Percentiles rank a stretch among this genome's conserved stretches.
Evolutionary conservation across 179 eudicot species (phyloP).

Genomic region (Silene noctiflora): DNA sequence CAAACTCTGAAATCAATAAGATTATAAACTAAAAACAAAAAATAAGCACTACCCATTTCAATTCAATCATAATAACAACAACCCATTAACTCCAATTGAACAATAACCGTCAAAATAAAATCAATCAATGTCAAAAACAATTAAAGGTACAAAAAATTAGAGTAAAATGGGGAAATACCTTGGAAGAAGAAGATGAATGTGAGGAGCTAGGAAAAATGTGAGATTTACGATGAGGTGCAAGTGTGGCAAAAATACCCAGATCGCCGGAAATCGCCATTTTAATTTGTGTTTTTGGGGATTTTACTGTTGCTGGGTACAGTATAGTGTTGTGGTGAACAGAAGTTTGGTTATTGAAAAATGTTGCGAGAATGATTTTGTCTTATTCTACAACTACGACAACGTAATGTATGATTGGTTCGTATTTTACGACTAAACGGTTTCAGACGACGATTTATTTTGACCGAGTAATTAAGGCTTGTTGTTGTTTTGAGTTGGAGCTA

Average conservation of each 20-base stretch:
- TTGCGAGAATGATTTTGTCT: not conserved
- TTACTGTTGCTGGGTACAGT: not conserved
- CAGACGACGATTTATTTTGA: too few species aligned
- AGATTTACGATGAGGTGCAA: slow-evolving; percentile 37
- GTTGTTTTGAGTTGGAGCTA: too few species aligned
- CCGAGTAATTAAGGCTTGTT: too few species aligned
- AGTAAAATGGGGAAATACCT: slow-evolving; percentile 36
- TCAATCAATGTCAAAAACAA: slow-evolving; percentile 1
- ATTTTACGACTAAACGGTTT: too few species aligned
- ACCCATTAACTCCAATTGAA: not conserved
- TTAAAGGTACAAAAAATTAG: not conserved
- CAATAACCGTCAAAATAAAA: not conserved
- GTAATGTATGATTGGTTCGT: too few species aligned
- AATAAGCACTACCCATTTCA: slow-evolving; percentile 10
- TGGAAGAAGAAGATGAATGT: slow-evolving; percentile 37
- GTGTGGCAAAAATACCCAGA: slow-evolving; percentile 59
- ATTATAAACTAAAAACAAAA: not conserved
- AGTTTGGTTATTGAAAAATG: not conserved
- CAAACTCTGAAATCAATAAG: not conserved
- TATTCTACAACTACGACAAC: not conserved
- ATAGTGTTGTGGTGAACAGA: not conserved
- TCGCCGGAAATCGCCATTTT: slow-evolving; percentile 74
- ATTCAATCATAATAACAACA: not conserved
- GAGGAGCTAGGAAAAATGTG: slow-evolving; percentile 37
- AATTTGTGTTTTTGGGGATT: not conserved